Evolutionary conservation across 257 asterid species (phyloP).

Genomic region (Penstemon newberryi): DNA sequence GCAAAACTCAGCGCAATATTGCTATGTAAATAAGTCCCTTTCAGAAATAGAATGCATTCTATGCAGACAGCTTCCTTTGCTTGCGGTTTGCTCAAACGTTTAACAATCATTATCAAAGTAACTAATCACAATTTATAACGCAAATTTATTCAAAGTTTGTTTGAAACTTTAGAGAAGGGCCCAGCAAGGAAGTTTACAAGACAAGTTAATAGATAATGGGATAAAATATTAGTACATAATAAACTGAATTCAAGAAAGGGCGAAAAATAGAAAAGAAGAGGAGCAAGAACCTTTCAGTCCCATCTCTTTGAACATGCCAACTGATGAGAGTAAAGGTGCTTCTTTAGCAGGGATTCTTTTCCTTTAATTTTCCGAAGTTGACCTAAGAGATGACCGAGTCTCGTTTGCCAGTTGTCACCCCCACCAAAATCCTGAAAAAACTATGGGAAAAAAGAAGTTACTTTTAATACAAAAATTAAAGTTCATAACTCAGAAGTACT

Average conservation of each 20-base stretch:
- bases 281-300: conserved; percentile 20
- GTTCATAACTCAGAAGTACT: background rate
- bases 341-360: conserved; percentile 14
- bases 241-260: conserved; percentile 3
- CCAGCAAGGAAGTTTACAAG: conserved; percentile 33
- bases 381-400: conserved; percentile 16
- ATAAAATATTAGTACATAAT: conserved; percentile 11
- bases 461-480: background rate
- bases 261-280: conserved; percentile 2
- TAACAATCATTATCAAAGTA: conserved; percentile 33
- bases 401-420: background rate
- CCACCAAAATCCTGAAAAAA: conserved; percentile 15
- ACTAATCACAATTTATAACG: conserved; percentile 25
- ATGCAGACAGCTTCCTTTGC: conserved; percentile 36
- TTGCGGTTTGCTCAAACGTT: conserved; percentile 41
- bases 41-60: conserved; percentile 32
- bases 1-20: background rate
- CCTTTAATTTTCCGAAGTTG: conserved; percentile 25
- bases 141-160: conserved; percentile 15
- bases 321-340: conserved; percentile 23
- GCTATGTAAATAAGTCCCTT: conserved; percentile 21
- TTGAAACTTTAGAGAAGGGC: conserved; percentile 35
- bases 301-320: conserved; percentile 30
- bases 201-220: conserved; percentile 28
- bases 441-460: background rate